Evolutionary conservation across 306 rosid species (phyloP), one percentile per base, ranked within the genome.

Genomic region (Nissolia schottii): DNA sequence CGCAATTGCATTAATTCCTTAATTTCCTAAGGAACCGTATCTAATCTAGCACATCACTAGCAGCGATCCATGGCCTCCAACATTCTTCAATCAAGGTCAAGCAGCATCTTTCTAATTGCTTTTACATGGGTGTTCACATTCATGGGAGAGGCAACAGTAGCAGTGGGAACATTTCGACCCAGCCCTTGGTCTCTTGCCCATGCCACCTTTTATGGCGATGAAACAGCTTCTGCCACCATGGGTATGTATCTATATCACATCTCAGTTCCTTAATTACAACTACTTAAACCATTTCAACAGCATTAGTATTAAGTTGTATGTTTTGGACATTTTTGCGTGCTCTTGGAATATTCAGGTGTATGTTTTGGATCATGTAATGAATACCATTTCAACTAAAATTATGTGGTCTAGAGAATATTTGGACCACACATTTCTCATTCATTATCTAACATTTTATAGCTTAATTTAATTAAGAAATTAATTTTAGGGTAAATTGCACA

Each of bases 191-290:
- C 70, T 13, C 75, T 68, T 18, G 96, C 96, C 27, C 88, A 87
- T 38, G 97, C 98, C 48, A 94, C 99, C 0, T 94, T 94, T 71
- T 89, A 94, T 23, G 99, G 99, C 5, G 97, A 94, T 22, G 97
- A 94, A 46, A 82, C 99, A 13, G 96, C 96, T 60, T 74, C 87
- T 3, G 91, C 65, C 0, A 91, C 99, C 5, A 80, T 94, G 99
- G 97, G 98, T 91, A 81, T 7, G 80, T 53, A 45, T 14, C 5
- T 67, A 10, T 37, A 9, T 40, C 4, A 10, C 50, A 68, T 28
- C 4, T 31, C 28, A 55, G 27, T 56, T 5, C 9, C 31, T 76
- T 3, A 35, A 12, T 18, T 64, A 34, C 22, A n/a, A n/a, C n/a
- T n/a, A n/a, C n/a, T 51, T 63, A 31, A 43, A 9, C 10, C 5